Evolutionary conservation across 306 rosid genomes (phyloP), one percentile per base, ranked within the genome.

Genomic region (Fagus sylvatica): DNA sequence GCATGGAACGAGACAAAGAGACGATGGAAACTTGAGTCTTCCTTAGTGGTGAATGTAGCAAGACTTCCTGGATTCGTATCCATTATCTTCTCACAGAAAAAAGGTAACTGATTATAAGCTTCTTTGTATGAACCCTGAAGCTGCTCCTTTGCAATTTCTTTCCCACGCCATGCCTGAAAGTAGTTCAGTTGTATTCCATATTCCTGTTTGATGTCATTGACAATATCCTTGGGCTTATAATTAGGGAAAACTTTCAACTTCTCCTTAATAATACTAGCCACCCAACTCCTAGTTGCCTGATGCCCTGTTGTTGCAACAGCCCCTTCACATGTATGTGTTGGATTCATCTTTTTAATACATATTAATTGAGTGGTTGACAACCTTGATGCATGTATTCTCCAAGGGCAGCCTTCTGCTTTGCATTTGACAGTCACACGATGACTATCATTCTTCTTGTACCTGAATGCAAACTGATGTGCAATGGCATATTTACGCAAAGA

Each of bases 161-260:
- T 95, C 74, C 98, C 98, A 36, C 98, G 98, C 98, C 98, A 95
- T 53, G 98, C 98, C 79, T 95, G 98, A 77, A 95, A 95, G 86
- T 95, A 95, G 85, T 95, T 95, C 41, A 95, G 86, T 83, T 92
- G 97, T 80, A 95, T 88, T 77, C 98, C 98, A 76, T 92, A 95
- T 85, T 95, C 98, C 80, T 92, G 82, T 80, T 92, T 92, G 86
- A 95, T 92, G 84, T 95, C 98, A 68, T 85, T 90, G 77, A 95
- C 98, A 66, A 95, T 95, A 81, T 95, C 98, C 87, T 95, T 95
- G 60, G 98, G 98, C 90, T 95, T 95, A 82, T 95, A 95, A 82
- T 92, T 88, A 0, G 98, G 98, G 69, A 64, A 84, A 77, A 82
- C 90, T 86, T 89, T 95, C 83, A 95, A 80, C 86, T 89, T 95